phyloP scores from a whole-genome alignment of 202 grass and related monocot genomes.

The Setaria viridis region DNA sequence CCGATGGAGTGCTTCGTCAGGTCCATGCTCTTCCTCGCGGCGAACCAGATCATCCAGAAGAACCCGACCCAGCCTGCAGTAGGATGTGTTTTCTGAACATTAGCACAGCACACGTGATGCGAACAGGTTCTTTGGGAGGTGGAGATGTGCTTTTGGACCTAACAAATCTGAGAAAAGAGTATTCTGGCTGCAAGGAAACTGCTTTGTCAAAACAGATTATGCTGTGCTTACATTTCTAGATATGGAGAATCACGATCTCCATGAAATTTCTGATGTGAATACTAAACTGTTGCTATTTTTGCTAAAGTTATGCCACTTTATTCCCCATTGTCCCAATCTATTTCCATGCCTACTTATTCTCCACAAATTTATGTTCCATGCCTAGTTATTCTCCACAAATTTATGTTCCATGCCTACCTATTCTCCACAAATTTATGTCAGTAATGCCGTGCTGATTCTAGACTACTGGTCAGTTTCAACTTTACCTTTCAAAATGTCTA shows the following conservation, averaged over 20 bases:
- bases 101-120: neutral
- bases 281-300: neutral
- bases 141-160: neutral
- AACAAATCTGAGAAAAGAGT: slow-evolving; percentile 14
- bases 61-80: slow-evolving; percentile 82
- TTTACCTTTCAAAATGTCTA: no score
- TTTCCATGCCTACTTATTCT: slow-evolving; percentile 18
- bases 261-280: slow-evolving; percentile 7
- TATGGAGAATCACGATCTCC: slow-evolving; percentile 32
- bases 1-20: slow-evolving; percentile 67
- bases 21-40: slow-evolving; percentile 66
- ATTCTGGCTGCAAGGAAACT: neutral
- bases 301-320: slow-evolving; percentile 39
- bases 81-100: neutral
- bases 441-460: neutral
- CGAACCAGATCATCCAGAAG: slow-evolving; percentile 73
- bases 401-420: neutral
- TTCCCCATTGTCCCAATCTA: slow-evolving; percentile 28
- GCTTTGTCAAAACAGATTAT: slow-evolving; percentile 5
- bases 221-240: neutral
- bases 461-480: neutral
- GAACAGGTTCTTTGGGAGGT: neutral
- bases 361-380: neutral
- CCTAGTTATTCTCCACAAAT: slow-evolving; percentile 8
- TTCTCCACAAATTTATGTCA: slow-evolving; percentile 9